phyloP scores from a whole-genome alignment of 2,329 filamentous ascomycete genomes.

The Hypoxylon sp. region DNA sequence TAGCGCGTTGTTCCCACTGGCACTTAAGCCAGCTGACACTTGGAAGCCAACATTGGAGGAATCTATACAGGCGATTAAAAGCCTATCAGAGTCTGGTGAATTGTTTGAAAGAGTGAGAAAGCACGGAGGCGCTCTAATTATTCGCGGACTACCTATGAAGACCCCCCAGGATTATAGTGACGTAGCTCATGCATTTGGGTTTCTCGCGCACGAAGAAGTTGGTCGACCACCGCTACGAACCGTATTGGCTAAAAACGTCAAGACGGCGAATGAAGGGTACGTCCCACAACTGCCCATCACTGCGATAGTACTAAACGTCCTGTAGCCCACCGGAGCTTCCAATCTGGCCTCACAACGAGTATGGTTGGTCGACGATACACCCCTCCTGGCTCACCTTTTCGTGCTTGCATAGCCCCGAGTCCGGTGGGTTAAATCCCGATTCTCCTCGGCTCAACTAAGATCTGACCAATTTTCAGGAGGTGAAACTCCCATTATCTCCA shows the following conservation, averaged over 20 bases:
- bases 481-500: conserved; percentile 56
- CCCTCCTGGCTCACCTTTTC: conserved; percentile 56
- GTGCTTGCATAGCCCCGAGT: conserved; percentile 46
- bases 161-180: conserved; percentile 55
- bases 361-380: conserved; percentile 58
- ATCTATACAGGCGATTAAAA: conserved; percentile 31
- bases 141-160: conserved; percentile 54
- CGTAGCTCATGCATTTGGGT: conserved; percentile 56
- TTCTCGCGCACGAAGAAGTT: conserved; percentile 55
- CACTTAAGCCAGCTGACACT: conserved; percentile 33
- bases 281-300: neutral
- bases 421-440: conserved; percentile 31
- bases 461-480: conserved; percentile 48
- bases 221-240: conserved; percentile 55
- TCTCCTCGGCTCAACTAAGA: neutral
- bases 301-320: neutral
- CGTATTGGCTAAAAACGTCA: conserved; percentile 55
- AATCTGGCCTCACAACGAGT: conserved; percentile 59
- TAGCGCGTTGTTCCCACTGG: conserved; percentile 48
- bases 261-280: conserved; percentile 57
- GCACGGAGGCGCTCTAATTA: conserved; percentile 55
- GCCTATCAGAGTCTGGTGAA: conserved; percentile 48
- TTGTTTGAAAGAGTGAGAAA: conserved; percentile 47
- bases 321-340: conserved; percentile 55
- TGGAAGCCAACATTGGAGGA: conserved; percentile 32